Base-by-base conservation (phyloP, 305 asterid genomes). In the Striga hermonthica region DNA sequence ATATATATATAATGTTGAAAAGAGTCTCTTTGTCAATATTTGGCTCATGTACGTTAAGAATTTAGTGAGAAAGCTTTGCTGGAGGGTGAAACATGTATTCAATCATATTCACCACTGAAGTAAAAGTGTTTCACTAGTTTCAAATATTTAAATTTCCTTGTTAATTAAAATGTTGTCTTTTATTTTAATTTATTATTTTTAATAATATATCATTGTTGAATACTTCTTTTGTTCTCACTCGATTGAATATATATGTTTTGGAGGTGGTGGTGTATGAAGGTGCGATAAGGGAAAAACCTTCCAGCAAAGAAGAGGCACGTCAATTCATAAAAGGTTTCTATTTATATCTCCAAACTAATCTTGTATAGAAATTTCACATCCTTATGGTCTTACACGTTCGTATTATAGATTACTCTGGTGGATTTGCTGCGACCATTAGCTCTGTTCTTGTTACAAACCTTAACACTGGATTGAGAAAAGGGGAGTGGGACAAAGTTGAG, bases 231-330 rank as follows among this genome's bases (percentile, higher is more conserved):
- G 61, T 60, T 70, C 86, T 79, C 71, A 83, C 83, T 65, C 58
- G 72, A 62, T 63, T 67, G 74, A 65, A 54, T 75, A 52, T 75
- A 52, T 83, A 83, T 72, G 65, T 65, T 82, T 54, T 85, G 84
- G 81, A 91, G 96, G 97, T 92, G 83, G 97, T 92, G 85, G 96
- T 92, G 72, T 89, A 89, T 81, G 87, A 89, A 84, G 97, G 96
- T 80, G 39, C 48, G 64, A 68, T 92, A 76, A 84, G 97, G 83
- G 97, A 92, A 76, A 92, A 92, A 65, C 97, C 98, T 65, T 84
- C 94, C 52, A 79, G 79, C 80, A 75, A 78, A 82, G 96, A 86
- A 68, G 98, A 92, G 80, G 98, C 96, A 61, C 86, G 94, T 6
- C 72, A 90, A 75, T 93, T 82, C 78, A 74, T 93, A 62, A 76